These are phyloP conservation scores for Apiotrichum laibachii DNA, from an alignment of 1,284 basidiomycete species.

Conservation along the genomic window DNA sequence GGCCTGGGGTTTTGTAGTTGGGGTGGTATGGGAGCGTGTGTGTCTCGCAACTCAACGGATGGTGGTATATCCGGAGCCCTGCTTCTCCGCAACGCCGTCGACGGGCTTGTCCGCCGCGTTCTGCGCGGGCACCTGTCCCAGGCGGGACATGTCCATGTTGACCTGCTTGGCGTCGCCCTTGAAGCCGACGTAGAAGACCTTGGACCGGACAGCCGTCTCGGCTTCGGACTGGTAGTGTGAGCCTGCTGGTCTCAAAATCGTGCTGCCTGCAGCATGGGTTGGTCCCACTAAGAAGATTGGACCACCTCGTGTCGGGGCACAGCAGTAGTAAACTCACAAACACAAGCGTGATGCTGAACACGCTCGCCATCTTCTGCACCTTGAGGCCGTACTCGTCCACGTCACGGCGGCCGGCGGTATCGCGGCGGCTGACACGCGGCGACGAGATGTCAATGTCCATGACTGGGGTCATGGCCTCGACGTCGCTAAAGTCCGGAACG, in stretches of 20 bases:
- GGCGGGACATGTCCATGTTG: conserved; percentile 47
- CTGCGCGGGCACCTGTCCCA: conserved; percentile 41
- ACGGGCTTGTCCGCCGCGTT: conserved; percentile 47
- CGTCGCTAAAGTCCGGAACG: conserved; percentile 46
- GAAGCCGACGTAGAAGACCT: conserved; percentile 45
- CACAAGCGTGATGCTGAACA: conserved; percentile 47
- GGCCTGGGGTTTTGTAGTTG: neutral
- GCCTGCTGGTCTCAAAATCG: neutral
- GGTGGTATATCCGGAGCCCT: conserved; percentile 39
- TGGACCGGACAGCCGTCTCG: conserved; percentile 27
- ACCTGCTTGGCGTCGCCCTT: conserved; percentile 46
- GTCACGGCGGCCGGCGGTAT: conserved; percentile 42
- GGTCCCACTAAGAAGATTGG: too few species aligned
- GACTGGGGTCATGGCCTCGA: conserved; percentile 45
- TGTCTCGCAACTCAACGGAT: conserved; percentile 13
- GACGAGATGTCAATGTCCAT: conserved; percentile 46
- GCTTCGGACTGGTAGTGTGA: conserved; percentile 39
- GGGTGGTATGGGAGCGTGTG: neutral
- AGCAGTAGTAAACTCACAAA: conserved; percentile 35
- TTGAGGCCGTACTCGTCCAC: conserved; percentile 52
- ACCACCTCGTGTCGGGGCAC: neutral
- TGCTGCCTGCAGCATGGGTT: too few species aligned
- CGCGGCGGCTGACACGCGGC: conserved; percentile 31
- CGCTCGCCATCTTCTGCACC: conserved; percentile 50
- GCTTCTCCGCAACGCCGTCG: conserved; percentile 47